Evolutionary conservation across 352 stramenopile genomes (phyloP), one percentile per base, ranked within the genome.

Genomic region (Phytophthora foliorum): DNA sequence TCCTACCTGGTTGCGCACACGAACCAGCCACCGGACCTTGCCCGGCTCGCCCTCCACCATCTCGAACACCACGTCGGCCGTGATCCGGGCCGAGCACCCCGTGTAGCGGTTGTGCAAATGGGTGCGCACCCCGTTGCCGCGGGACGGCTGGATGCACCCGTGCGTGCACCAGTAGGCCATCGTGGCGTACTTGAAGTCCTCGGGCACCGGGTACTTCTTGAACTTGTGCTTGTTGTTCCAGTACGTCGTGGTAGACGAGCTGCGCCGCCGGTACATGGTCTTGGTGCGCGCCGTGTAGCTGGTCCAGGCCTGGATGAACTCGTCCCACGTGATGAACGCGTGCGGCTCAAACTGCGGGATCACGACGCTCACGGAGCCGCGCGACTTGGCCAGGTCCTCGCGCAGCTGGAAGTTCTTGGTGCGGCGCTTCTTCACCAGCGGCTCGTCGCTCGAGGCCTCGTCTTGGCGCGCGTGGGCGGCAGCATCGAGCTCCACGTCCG

Each of bases 81-180:
- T 93, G 42, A 94, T 84, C 2, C 86, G 76, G 17, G 86, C 86
- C 22, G 78, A 86, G 62, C 86, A 94, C 25, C 86, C 86, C 1
- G 86, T 94, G 69, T 90, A 94, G 4, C 86, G 82, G 63, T 91
- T 92, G 67, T 93, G 86, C 27, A 91, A 51, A 56, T 94, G 86
- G 16, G 82, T 82, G 1, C 86, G 84, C n/a, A 94, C 83, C 13
- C 86, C 86, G 16, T 86, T 88, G 42, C 86, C 75, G 3, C 86
- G 74, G 9, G 86, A 92, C 6, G 81, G 83, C 67, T 94, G 86
- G 58, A 93, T 91, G 49, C 86, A 94, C 45, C 86, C 86, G 48
- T 94, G 86, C 0, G 86, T 94, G 67, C 86, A 94, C 86, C 84
- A 94, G 67, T 94, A 94, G 38, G 84, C 76, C 84, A 94, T 94